Evolutionary conservation across 2,329 filamentous ascomycete genomes (phyloP), one percentile per base, ranked within the genome.

Genomic region (Setomelanomma holmii): DNA sequence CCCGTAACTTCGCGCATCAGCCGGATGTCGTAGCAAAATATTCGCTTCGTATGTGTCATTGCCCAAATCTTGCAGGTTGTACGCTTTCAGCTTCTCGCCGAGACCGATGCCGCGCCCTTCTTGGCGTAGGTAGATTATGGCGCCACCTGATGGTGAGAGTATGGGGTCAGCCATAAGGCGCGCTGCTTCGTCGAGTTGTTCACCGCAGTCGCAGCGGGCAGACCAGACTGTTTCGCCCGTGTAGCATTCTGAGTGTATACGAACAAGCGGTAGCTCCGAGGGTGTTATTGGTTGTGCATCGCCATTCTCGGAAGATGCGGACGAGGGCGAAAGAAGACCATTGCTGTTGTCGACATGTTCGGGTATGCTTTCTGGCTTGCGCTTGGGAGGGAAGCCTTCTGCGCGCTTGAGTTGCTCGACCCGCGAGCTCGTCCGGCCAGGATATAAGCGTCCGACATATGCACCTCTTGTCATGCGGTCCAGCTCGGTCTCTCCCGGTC

Each of bases 181-280:
- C 1, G 93, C 95, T 1, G 95, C 95, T 78, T 99, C 95, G 74
- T 99, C 95, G 2, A 99, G 83, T 74, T 99, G 95, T 77, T 99
- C 95, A 50, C 95, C 95, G 74, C 95, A 99, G 77, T 99, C 95
- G 78, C 95, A 99, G 22, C 95, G 87, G 30, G 95, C 93, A 6
- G 93, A 97, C 95, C 95, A 98, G 1, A 96, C 95, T 1, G 95
- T 99, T 80, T 99, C 95, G 53, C 95, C 95, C 0, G 95, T 99
- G 76, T 99, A 99, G 78, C 95, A 99, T 76, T 99, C 95, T 3
- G 91, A 96, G 75, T 99, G 95, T 70, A 99, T 99, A 51, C 95
- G 85, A 40, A 99, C 93, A 34, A 99, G 80, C 0, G 95, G 91
- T 1, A 89, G 76, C 11, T 75, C 71, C 3, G 70, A 62, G 4